These are phyloP conservation scores for Escallonia rubra DNA, from an alignment of 129 eudicot genomes.

Conservation along the genomic window DNA sequence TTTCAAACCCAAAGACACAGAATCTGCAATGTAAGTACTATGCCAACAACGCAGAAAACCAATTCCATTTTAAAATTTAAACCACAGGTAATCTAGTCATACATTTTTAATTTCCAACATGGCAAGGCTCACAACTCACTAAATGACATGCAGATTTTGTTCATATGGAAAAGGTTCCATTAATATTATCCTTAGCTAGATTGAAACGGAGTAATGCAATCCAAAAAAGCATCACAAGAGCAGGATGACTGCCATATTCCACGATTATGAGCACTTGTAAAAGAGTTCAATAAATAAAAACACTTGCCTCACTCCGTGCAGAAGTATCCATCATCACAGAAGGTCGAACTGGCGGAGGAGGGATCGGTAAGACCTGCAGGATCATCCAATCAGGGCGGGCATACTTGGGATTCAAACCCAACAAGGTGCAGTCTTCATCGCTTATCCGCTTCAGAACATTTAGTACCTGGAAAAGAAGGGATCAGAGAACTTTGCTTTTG, in stretches of 20 bases:
- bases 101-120: neutral
- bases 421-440: slow-evolving; percentile 79
- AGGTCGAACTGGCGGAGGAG: slow-evolving; percentile 98
- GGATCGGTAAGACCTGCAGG: slow-evolving; percentile 92
- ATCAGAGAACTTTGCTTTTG: neutral
- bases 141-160: neutral
- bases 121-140: neutral
- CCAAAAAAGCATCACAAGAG: neutral
- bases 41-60: neutral
- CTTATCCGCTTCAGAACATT: slow-evolving; percentile 80
- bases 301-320: slow-evolving; percentile 85
- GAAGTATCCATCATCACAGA: slow-evolving; percentile 99
- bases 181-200: neutral
- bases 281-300: neutral
- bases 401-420: slow-evolving; percentile 90
- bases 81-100: neutral
- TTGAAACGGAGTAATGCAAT: neutral
- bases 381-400: slow-evolving; percentile 99
- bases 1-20: slow-evolving; percentile 12
- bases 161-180: neutral
- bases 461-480: slow-evolving; percentile 53
- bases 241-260: neutral
- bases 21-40: neutral
- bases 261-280: neutral
- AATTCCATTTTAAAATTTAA: neutral